phyloP scores from a whole-genome alignment of 164 flowering plant species.

The Vitis vinifera region DNA sequence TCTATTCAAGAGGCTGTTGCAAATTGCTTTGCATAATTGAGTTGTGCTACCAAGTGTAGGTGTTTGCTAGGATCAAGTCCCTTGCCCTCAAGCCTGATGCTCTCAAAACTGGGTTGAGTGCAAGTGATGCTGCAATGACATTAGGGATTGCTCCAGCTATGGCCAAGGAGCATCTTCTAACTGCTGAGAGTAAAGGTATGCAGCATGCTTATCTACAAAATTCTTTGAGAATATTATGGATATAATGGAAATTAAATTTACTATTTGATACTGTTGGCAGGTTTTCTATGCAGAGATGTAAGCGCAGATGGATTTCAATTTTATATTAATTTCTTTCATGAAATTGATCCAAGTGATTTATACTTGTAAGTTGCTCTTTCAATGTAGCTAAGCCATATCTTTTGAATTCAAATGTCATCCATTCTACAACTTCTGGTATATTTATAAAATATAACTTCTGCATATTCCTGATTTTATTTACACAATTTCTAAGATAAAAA shows the following conservation, averaged over 20 bases:
- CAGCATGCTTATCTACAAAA: background rate
- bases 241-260: background rate
- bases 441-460: too few species aligned
- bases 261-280: constrained; percentile 38
- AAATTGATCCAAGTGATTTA: constrained; percentile 49
- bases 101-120: constrained; percentile 70
- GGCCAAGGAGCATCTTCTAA: constrained; percentile 95
- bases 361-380: constrained; percentile 51
- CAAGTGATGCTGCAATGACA: constrained; percentile 92
- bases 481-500: too few species aligned
- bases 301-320: constrained; percentile 96
- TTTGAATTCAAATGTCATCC: too few species aligned
- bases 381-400: too few species aligned
- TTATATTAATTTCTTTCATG: constrained; percentile 74
- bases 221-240: constrained; percentile 3
- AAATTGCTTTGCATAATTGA: background rate
- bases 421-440: too few species aligned
- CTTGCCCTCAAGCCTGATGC: constrained; percentile 72
- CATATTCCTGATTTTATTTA: too few species aligned
- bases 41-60: constrained; percentile 35
- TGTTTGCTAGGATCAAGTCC: constrained; percentile 64
- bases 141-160: constrained; percentile 93
- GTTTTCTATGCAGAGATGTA: constrained; percentile 84
- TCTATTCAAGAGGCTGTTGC: too few species aligned
- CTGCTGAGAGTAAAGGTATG: constrained; percentile 88